Conservation (phyloP, 1,284 basidiomycete genomes). For the Cryptococcus deneoformans region DNA sequence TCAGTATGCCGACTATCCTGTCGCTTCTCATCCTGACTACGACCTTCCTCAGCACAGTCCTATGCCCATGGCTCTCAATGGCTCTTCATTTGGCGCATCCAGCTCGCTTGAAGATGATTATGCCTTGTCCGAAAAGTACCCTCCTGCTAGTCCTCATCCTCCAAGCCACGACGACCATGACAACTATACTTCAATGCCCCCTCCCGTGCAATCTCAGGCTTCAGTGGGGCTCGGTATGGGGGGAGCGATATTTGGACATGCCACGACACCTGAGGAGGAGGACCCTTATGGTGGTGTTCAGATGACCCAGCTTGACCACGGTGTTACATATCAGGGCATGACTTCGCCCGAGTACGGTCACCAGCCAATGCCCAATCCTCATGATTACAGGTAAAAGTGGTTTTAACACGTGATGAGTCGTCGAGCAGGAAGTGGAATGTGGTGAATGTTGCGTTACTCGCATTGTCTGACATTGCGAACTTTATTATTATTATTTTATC, state of each 20-base stretch:
- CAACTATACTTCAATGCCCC: slow-evolving; percentile 38
- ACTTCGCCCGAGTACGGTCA: too few relatives aligned
- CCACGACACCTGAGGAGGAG: background rate
- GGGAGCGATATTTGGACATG: background rate
- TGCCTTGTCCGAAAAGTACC: slow-evolving; percentile 20
- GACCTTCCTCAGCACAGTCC: background rate
- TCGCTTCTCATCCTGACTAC: slow-evolving; percentile 24
- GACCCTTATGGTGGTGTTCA: slow-evolving; percentile 8
- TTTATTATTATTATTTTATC: too few relatives aligned
- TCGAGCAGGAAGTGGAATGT: too few relatives aligned
- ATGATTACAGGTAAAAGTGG: too few relatives aligned
- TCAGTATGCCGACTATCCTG: slow-evolving; percentile 16
- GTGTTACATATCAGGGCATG: background rate
- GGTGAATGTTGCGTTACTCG: too few relatives aligned
- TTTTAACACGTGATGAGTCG: too few relatives aligned
- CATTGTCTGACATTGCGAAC: too few relatives aligned
- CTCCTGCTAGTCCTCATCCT: background rate
- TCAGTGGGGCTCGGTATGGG: background rate
- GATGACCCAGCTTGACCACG: background rate
- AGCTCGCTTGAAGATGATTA: slow-evolving; percentile 29
- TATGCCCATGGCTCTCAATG: slow-evolving; percentile 34
- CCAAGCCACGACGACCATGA: slow-evolving; percentile 21
- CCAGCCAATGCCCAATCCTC: too few relatives aligned
- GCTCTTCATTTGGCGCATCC: slow-evolving; percentile 28
- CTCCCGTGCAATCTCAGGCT: slow-evolving; percentile 17